Percentiles rank a stretch among this genome's conserved stretches.
Conservation (phyloP, 306 rosid genomes). For the Prunus fruticosa region DNA sequence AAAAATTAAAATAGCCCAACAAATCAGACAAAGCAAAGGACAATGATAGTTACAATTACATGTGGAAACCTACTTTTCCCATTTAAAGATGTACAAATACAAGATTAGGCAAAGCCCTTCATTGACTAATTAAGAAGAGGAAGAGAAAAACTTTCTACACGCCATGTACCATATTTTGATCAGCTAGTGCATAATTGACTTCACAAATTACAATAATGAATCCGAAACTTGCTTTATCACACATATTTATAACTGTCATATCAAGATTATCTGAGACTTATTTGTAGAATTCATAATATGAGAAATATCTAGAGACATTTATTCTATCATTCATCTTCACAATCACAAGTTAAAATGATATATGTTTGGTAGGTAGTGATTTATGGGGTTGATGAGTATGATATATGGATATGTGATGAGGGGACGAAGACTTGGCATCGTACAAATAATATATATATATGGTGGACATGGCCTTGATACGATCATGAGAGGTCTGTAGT, state of each 20-base stretch:
- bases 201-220: background rate
- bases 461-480: slow-evolving; percentile 31
- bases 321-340: too few species aligned
- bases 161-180: too few species aligned
- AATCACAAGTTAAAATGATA: too few species aligned
- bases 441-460: slow-evolving; percentile 26
- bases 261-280: too few species aligned
- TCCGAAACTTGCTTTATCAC: too few species aligned
- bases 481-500: slow-evolving; percentile 35
- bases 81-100: background rate
- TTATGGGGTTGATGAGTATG: slow-evolving; percentile 41
- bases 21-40: background rate
- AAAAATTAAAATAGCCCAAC: background rate
- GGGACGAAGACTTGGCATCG: slow-evolving; percentile 7
- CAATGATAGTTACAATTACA: background rate
- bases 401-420: slow-evolving; percentile 35
- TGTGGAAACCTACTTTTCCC: background rate
- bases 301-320: too few species aligned
- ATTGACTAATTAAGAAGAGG: background rate
- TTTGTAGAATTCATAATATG: too few species aligned
- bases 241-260: too few species aligned
- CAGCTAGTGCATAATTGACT: background rate
- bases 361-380: slow-evolving; percentile 33
- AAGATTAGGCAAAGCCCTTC: background rate
- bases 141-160: background rate